These are phyloP conservation scores for Wickerhamomyces sp. DNA, from an alignment of 1,139 yeast species.

Conservation along the genomic window DNA sequence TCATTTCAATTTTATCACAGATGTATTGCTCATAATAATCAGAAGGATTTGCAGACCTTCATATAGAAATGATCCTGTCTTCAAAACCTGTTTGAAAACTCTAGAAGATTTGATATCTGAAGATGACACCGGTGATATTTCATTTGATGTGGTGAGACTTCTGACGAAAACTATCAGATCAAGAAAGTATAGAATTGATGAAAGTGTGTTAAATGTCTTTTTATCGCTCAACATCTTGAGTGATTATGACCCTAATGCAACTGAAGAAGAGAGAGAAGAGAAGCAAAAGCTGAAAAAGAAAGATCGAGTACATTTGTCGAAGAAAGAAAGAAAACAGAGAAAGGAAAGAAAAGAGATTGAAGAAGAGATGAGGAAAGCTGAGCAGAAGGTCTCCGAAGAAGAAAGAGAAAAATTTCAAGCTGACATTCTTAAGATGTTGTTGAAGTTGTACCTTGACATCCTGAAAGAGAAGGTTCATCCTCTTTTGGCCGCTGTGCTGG, in stretches of 20 bases:
- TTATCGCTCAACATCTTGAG: constrained; percentile 68
- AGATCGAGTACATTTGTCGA: constrained; percentile 83
- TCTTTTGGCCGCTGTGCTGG: constrained; percentile 83
- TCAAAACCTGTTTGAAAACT: constrained; percentile 56
- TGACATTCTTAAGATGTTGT: constrained; percentile 67
- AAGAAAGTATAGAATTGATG: constrained; percentile 78
- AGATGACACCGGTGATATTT: constrained; percentile 72
- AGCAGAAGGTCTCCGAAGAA: constrained; percentile 79
- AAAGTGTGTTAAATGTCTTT: constrained; percentile 69
- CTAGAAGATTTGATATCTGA: constrained; percentile 66
- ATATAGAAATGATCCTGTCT: constrained; percentile 40
- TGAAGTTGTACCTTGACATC: constrained; percentile 72
- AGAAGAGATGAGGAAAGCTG: constrained; percentile 83
- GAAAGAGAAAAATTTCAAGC: constrained; percentile 85
- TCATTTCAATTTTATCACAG: constrained; percentile 76
- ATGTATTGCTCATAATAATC: constrained; percentile 60
- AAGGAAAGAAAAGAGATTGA: constrained; percentile 86
- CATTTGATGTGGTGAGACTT: constrained; percentile 65
- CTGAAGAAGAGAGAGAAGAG: constrained; percentile 37
- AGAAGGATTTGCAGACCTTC: constrained; percentile 60
- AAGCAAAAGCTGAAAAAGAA: constrained; percentile 63
- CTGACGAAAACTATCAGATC: constrained; percentile 67
- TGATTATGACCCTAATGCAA: constrained; percentile 71
- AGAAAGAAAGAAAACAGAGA: constrained; percentile 79
- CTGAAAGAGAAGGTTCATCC: constrained; percentile 57